Evolutionary conservation across 2,329 filamentous ascomycete species (phyloP), one percentile per base, ranked within the genome.

Genomic region (Curvularia hawaiiensis): DNA sequence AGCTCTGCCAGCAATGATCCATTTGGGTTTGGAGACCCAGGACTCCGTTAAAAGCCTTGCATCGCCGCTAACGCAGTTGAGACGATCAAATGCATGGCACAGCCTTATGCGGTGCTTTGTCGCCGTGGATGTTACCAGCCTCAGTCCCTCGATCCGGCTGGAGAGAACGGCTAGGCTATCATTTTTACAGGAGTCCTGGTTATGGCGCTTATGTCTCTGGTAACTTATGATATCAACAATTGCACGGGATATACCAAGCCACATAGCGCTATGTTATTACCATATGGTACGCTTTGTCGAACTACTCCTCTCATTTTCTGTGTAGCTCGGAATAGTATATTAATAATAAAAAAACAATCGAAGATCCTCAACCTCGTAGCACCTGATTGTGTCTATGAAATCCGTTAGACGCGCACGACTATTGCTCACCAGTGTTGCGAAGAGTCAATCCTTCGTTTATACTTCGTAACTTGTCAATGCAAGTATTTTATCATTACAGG

Each of bases 1-100:
- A 74, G 70, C 53, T 66, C 71, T 26, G 69, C 71, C 11, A 72
- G 69, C 61, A 71, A 68, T 24, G 72, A 76, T 51, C 72, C 68
- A 3, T 72, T 66, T 40, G 67, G 69, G 4, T 76, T 75, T 52
- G 74, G 74, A 26, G 75, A 77, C 48, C 74, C 74, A 31, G 75
- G 75, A 10, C 64, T 75, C 28, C 63, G 53, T 28, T 71, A 61
- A 71, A 40, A 41, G n/a, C 16, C 38, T 33, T 48, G 20, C 14
- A 44, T 46, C n/a, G 14, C 39, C 26, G 18, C 35, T 14, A 30
- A 28, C 26, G 26, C 48, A 30, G 38, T 50, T 35, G 39, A 46
- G 33, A 35, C 24, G 28, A 33, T 35, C 20, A 16, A 35, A 50
- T 20, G 28, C 24, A 35, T 28, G 50, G 14, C 22, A 22, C 18